Conservation (phyloP, 805 yeast species). For the Jamesozyma piceae region DNA sequence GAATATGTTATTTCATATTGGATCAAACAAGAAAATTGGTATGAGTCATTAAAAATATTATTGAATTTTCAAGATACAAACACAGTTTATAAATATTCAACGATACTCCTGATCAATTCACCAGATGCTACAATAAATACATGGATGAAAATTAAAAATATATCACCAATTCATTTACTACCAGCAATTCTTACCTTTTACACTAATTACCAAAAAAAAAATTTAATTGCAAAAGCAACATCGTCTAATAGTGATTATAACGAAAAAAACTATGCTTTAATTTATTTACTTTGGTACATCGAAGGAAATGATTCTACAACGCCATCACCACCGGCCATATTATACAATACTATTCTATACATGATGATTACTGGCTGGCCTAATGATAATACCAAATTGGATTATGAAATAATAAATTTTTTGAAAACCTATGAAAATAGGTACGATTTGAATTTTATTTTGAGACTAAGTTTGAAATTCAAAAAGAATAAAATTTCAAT, state of each 20-base stretch:
- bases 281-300: conserved; percentile 51
- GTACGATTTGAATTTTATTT: conserved; percentile 59
- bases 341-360: conserved; percentile 65
- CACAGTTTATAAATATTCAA: conserved; percentile 57
- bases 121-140: conserved; percentile 65
- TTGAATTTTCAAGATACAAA: conserved; percentile 39
- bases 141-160: conserved; percentile 50
- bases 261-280: conserved; percentile 53
- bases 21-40: conserved; percentile 65
- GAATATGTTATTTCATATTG: conserved; percentile 61
- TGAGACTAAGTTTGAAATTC: conserved; percentile 60
- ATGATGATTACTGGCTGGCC: conserved; percentile 44
- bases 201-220: conserved; percentile 31
- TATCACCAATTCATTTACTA: conserved; percentile 56
- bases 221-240: background rate
- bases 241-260: conserved; percentile 29
- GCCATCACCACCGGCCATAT: conserved; percentile 22
- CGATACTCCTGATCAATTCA: conserved; percentile 54
- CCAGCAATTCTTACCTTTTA: conserved; percentile 72
- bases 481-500: conserved; percentile 58
- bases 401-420: conserved; percentile 41
- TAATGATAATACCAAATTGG: conserved; percentile 31
- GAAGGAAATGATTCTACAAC: conserved; percentile 27
- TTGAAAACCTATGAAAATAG: conserved; percentile 36
- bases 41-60: conserved; percentile 53